These are phyloP conservation scores for Suillus decipiens DNA, from an alignment of 768 basidiomycete species.

Conservation along the genomic window DNA sequence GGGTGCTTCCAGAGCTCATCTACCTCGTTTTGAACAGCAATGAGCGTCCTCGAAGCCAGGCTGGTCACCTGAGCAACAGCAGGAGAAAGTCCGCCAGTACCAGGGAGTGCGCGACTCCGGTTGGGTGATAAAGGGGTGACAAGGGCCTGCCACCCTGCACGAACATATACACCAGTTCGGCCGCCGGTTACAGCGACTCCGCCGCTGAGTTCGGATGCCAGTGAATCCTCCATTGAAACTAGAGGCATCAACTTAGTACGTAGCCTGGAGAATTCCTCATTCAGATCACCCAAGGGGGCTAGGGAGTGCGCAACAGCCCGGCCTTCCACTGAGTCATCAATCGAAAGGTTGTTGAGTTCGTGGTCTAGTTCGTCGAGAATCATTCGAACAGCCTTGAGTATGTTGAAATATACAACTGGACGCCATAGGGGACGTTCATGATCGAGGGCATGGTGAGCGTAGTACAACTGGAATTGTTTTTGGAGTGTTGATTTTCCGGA, in stretches of 20 bases:
- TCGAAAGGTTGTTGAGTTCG: constrained; percentile 42
- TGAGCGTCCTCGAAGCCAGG: constrained; percentile 57
- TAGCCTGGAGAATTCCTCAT: constrained; percentile 50
- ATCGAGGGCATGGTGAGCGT: constrained; percentile 70
- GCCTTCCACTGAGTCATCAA: constrained; percentile 31
- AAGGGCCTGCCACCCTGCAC: constrained; percentile 71
- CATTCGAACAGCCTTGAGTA: constrained; percentile 76
- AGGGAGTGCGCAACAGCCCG: constrained; percentile 34
- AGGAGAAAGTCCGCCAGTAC: constrained; percentile 31
- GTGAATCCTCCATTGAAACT: constrained; percentile 63
- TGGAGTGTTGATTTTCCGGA: constrained; percentile 83
- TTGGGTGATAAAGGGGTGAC: constrained; percentile 44
- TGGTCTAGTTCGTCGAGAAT: constrained; percentile 72
- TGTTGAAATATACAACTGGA: constrained; percentile 80
- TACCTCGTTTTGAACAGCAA: constrained; percentile 51
- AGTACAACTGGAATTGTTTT: constrained; percentile 83
- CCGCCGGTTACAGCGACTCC: constrained; percentile 65
- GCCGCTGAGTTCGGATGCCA: constrained; percentile 68
- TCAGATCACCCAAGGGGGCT: constrained; percentile 35
- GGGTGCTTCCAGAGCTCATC: constrained; percentile 70
- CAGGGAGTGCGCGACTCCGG: constrained; percentile 42
- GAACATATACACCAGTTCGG: constrained; percentile 63
- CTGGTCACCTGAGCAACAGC: constrained; percentile 45
- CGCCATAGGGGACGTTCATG: constrained; percentile 75
- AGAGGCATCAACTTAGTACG: constrained; percentile 62